A percentile compares a stretch with the other conserved stretches of the same genome.
These are phyloP conservation scores for Colletotrichum sp. DNA, from an alignment of 2,329 filamentous ascomycete species.

Conservation along the genomic window DNA sequence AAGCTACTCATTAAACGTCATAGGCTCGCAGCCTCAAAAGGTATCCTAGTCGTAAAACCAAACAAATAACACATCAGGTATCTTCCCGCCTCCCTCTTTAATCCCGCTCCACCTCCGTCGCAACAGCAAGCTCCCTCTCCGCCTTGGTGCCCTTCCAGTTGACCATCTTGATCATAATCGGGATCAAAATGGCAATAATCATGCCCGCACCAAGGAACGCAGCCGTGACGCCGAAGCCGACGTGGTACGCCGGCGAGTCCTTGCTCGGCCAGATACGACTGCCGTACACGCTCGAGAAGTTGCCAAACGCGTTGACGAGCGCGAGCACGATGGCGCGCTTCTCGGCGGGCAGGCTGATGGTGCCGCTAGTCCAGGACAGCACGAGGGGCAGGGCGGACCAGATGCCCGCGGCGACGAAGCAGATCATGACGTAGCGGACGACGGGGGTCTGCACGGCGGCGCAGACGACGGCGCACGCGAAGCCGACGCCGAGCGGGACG, in stretches of 20 bases:
- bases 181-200: slow-evolving; percentile 26
- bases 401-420: slow-evolving; percentile 29
- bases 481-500: slow-evolving; percentile 23
- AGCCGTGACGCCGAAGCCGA: slow-evolving; percentile 33
- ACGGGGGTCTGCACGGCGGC: slow-evolving; percentile 24
- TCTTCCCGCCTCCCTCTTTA: not conserved
- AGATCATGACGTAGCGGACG: slow-evolving; percentile 33
- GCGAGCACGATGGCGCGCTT: slow-evolving; percentile 36
- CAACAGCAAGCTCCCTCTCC: slow-evolving; percentile 15
- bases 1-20: not conserved
- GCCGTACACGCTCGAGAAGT: slow-evolving; percentile 34
- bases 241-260: slow-evolving; percentile 28
- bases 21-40: not conserved
- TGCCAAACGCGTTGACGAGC: slow-evolving; percentile 34
- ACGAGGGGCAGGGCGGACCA: slow-evolving; percentile 30
- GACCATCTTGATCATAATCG: slow-evolving; percentile 22
- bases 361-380: slow-evolving; percentile 31
- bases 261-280: slow-evolving; percentile 32
- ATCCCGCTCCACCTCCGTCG: not conserved
- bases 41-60: not conserved
- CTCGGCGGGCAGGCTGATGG: slow-evolving; percentile 30
- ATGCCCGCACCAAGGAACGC: slow-evolving; percentile 29
- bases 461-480: slow-evolving; percentile 24
- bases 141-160: slow-evolving; percentile 21
- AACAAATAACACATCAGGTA: not conserved